Conservation (phyloP, 2,329 filamentous ascomycete genomes). For the Fusarium hostae region DNA sequence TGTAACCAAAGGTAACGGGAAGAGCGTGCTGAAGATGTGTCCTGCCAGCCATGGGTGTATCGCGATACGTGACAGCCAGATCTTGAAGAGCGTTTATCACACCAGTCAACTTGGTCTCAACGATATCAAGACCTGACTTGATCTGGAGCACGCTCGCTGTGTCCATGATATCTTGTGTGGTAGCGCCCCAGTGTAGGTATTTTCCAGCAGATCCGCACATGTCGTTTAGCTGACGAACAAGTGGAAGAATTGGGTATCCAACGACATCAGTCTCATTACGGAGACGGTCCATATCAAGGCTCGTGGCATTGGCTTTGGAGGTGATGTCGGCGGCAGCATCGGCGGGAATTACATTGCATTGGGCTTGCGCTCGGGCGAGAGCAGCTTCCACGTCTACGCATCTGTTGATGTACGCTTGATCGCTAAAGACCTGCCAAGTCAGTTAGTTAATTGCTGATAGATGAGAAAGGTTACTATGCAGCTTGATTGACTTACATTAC, state of each 20-base stretch:
- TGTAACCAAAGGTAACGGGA: slow-evolving; percentile 68
- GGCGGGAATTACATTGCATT: slow-evolving; percentile 58
- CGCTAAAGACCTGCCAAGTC: slow-evolving; percentile 51
- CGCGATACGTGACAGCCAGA: slow-evolving; percentile 58
- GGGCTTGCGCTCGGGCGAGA: slow-evolving; percentile 61
- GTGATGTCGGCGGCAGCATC: slow-evolving; percentile 51
- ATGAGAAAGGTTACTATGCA: too few species aligned
- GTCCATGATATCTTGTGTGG: slow-evolving; percentile 70
- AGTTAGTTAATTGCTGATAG: accelerated
- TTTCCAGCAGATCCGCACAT: slow-evolving; percentile 28
- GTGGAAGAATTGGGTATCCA: slow-evolving; percentile 63
- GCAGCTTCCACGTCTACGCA: slow-evolving; percentile 64
- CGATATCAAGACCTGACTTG: slow-evolving; percentile 59
- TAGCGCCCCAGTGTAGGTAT: slow-evolving; percentile 69
- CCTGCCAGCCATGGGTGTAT: slow-evolving; percentile 66
- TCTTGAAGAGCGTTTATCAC: slow-evolving; percentile 56
- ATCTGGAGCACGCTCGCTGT: slow-evolving; percentile 64
- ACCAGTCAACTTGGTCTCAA: slow-evolving; percentile 57
- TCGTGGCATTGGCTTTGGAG: slow-evolving; percentile 42
- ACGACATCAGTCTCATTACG: slow-evolving; percentile 65
- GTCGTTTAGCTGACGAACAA: slow-evolving; percentile 57
- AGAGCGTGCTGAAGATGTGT: slow-evolving; percentile 68
- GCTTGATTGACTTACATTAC: slow-evolving; percentile 47
- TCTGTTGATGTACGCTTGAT: slow-evolving; percentile 59
- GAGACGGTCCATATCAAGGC: slow-evolving; percentile 45